Evolutionary conservation across 192 early-diverging fungal genomes (phyloP), one percentile per base, ranked within the genome.

Genomic region (Spizellomyces sp.): DNA sequence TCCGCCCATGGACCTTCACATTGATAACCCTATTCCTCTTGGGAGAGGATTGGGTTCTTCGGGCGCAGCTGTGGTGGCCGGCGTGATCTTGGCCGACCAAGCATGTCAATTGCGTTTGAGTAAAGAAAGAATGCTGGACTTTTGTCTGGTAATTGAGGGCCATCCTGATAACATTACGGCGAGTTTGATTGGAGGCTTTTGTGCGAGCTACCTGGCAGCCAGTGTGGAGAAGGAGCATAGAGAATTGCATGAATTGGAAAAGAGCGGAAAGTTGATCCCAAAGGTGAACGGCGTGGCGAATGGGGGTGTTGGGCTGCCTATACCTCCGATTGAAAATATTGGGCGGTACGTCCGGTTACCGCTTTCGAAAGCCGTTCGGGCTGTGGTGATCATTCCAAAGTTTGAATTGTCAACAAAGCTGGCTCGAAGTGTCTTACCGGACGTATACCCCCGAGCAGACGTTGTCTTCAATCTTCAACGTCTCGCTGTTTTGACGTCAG

Each of bases 111-210:
- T 98, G 48, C 68, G 77, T 6, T 80, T 98, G 77, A 70, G 79
- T 7, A 80, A 85, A 50, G 89, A 94, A 67, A 86, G 93, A 47
- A 84, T 98, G 83, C 84, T 99, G 19, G 96, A 99, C 74, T 96
- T 89, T 62, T 93, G 90, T 67, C 74, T 96, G 70, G 87, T 92
- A 83, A 90, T 98, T 19, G 98, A 99, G 80, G 92, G 93, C 58
- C 98, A 99, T 73, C 98, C 98, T 2, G 98, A 99, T 67, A 99
- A 99, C 79, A 93, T 97, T 1, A 90, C 96, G 1, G 94, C 96
- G 7, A 92, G 94, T 14, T 79, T 99, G 22, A 86, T 97, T 44
- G 98, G 98, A 64, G 96, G 96, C 10, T 97, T 98, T 80, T 88
- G 96, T 8, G 92, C 93, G 22, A 90, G 90, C 63, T 98, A 96